phyloP scores from a whole-genome alignment of 352 stramenopile genomes.

The Globisporangium abappressorium region DNA sequence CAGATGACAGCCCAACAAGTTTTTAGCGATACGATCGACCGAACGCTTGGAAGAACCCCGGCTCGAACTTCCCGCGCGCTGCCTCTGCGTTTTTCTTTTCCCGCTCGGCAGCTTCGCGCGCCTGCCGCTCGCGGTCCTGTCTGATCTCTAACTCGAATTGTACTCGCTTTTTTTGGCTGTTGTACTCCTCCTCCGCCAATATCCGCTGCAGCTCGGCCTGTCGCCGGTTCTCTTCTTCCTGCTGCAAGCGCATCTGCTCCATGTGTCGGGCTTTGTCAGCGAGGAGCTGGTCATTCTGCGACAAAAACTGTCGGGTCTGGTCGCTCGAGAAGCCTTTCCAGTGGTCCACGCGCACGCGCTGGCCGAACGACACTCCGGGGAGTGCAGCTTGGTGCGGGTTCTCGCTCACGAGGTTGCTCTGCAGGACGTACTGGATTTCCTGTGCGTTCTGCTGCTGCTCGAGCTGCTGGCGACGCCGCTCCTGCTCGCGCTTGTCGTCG shows the following conservation, averaged over 20 bases:
- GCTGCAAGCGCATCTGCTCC: conserved; percentile 34
- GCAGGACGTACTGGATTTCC: conserved; percentile 57
- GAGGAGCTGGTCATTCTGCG: conserved; percentile 58
- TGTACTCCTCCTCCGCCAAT: conserved; percentile 48
- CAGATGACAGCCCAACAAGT: background rate
- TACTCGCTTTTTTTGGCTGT: conserved; percentile 42
- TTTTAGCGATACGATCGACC: conserved; percentile 70
- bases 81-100: conserved; percentile 50
- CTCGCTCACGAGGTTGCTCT: conserved; percentile 71
- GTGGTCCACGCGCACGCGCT: conserved; percentile 72
- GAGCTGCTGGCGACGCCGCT: conserved; percentile 28
- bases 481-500: conserved; percentile 37
- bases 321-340: conserved; percentile 73
- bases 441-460: conserved; percentile 51
- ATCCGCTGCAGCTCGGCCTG: conserved; percentile 43
- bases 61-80: conserved; percentile 61
- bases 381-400: conserved; percentile 55
- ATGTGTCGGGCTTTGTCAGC: conserved; percentile 43
- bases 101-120: conserved; percentile 45
- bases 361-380: conserved; percentile 32
- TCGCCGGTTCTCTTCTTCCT: conserved; percentile 30
- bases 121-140: conserved; percentile 44
- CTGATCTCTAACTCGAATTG: conserved; percentile 56
- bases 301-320: conserved; percentile 53
- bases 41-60: conserved; percentile 74